Percentiles rank a stretch among this genome's conserved stretches.
Evolutionary conservation across 495 filamentous ascomycete genomes (phyloP).

Genomic region (Neurospora africana): DNA sequence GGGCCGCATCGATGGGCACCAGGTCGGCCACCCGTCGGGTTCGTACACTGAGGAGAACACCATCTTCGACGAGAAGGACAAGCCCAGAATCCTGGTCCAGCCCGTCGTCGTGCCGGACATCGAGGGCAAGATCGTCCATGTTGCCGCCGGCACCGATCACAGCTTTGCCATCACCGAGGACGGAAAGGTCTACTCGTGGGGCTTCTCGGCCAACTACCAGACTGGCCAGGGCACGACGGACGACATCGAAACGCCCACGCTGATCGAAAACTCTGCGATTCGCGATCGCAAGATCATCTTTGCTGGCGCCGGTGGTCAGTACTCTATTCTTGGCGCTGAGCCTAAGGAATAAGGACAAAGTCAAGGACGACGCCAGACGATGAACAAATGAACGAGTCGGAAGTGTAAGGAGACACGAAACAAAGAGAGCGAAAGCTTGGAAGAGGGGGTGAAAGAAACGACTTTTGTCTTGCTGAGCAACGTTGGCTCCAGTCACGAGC

Average conservation of each 20-base stretch:
- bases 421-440: neutral
- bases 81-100: constrained; percentile 45
- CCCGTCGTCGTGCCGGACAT: constrained; percentile 33
- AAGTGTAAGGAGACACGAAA: neutral
- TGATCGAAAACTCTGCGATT: constrained; percentile 54
- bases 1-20: constrained; percentile 57
- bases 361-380: neutral
- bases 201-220: constrained; percentile 56
- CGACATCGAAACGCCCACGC: constrained; percentile 47
- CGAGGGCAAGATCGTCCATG: constrained; percentile 18
- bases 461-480: neutral
- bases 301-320: constrained; percentile 57
- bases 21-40: constrained; percentile 45
- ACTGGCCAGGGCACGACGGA: constrained; percentile 52
- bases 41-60: constrained; percentile 44
- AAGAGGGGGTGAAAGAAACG: neutral
- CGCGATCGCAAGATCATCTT: constrained; percentile 45
- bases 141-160: constrained; percentile 47
- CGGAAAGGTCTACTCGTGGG: constrained; percentile 59
- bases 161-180: constrained; percentile 47
- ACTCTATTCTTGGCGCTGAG: constrained; percentile 43
- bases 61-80: constrained; percentile 42
- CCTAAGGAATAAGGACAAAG: neutral
- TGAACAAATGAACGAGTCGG: neutral
- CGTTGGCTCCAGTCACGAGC: neutral